These are phyloP conservation scores for Cytospora piceicola DNA, from an alignment of 2,329 filamentous ascomycete genomes.

Conservation along the genomic window DNA sequence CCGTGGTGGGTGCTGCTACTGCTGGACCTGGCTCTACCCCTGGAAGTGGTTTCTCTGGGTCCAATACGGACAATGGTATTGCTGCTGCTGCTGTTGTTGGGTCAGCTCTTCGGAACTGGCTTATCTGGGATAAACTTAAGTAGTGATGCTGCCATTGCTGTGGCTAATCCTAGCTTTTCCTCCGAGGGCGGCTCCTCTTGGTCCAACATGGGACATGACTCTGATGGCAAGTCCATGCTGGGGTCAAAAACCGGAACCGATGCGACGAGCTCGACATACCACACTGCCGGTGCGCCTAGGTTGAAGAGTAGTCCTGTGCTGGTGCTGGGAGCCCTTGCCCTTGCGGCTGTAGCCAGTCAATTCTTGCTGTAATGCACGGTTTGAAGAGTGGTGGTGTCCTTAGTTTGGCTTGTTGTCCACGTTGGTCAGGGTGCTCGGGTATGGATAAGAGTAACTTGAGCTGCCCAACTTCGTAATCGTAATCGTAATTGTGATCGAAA, in stretches of 20 bases:
- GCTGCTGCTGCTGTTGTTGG: too few relatives aligned
- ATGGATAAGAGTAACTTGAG: neutral
- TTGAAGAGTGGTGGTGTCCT: neutral
- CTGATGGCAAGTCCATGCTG: neutral
- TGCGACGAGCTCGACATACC: conserved; percentile 3
- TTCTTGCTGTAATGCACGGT: neutral
- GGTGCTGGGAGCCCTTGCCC: neutral
- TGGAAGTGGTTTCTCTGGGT: neutral
- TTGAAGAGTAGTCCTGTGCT: conserved; percentile 10
- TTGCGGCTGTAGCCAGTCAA: neutral
- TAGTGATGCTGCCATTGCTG: neutral
- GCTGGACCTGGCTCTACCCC: neutral
- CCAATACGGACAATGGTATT: too few relatives aligned
- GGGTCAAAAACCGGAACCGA: conserved; percentile 6
- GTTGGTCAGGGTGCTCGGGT: neutral
- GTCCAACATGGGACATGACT: neutral
- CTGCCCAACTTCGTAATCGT: too few relatives aligned
- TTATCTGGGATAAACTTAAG: neutral
- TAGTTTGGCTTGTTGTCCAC: neutral
- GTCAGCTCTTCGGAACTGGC: too few relatives aligned
- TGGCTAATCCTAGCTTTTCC: neutral
- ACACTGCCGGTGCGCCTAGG: conserved; percentile 15
- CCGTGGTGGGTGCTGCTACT: neutral
- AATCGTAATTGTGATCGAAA: too few relatives aligned
- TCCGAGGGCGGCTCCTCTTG: neutral